A percentile compares a stretch with the other conserved stretches of the same genome.
Evolutionary conservation across 2,329 filamentous ascomycete genomes (phyloP).

Genomic region (Raffaelea albimanens): DNA sequence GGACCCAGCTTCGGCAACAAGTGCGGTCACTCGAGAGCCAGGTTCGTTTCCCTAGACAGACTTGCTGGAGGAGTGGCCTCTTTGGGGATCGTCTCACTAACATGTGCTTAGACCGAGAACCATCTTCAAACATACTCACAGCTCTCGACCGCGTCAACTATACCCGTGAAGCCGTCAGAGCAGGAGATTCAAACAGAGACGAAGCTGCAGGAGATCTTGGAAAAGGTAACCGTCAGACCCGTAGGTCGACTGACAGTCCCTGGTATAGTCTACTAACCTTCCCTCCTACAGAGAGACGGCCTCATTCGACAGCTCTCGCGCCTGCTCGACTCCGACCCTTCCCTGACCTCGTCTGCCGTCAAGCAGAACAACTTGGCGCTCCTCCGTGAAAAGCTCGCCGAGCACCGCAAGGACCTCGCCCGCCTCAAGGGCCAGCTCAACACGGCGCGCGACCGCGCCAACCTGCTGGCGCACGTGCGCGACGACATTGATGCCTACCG

Average conservation of each 20-base stretch:
- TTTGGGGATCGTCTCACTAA: too few relatives aligned
- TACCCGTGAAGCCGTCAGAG: conserved; percentile 73
- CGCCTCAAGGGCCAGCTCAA: conserved; percentile 65
- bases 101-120: conserved; percentile 60
- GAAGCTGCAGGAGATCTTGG: conserved; percentile 75
- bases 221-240: too few relatives aligned
- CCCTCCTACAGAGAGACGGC: conserved; percentile 57
- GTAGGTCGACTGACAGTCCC: too few relatives aligned
- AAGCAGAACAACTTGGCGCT: conserved; percentile 94
- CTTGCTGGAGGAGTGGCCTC: too few relatives aligned
- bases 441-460: conserved; percentile 75
- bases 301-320: conserved; percentile 75
- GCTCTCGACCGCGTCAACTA: conserved; percentile 69
- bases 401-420: conserved; percentile 74
- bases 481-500: conserved; percentile 89
- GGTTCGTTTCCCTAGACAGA: conserved; percentile 40
- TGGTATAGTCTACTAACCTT: too few relatives aligned
- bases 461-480: conserved; percentile 82
- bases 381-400: conserved; percentile 78
- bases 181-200: conserved; percentile 73
- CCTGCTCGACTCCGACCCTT: conserved; percentile 85
- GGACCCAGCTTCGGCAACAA: conserved; percentile 92
- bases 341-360: conserved; percentile 79
- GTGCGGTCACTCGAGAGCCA: conserved; percentile 82
- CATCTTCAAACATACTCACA: conserved; percentile 83